Percentiles rank a stretch among this genome's conserved stretches.
Conservation (phyloP, 2,329 filamentous ascomycete genomes). For the Cladosporium oxysporum region DNA sequence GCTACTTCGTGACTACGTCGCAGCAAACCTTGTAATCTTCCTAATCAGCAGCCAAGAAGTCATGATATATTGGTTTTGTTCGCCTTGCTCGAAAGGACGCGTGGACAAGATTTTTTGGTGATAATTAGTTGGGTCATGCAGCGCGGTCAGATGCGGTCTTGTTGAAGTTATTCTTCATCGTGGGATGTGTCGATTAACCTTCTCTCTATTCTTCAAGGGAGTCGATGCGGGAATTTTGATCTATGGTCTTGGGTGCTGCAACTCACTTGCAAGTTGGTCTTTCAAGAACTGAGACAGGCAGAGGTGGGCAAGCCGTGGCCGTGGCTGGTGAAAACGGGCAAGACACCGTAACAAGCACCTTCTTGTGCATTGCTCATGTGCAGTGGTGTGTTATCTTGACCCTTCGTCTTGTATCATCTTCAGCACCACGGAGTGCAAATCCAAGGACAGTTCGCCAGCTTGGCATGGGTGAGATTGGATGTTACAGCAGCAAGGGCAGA, state of each 20-base stretch:
- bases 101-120: neutral
- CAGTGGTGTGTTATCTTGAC: neutral
- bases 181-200: neutral
- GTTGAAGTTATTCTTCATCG: neutral
- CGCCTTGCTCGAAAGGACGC: neutral
- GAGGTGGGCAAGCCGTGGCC: neutral
- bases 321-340: neutral
- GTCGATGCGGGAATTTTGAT: neutral
- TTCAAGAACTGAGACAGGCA: neutral
- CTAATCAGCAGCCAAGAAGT: neutral
- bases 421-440: neutral
- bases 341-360: neutral
- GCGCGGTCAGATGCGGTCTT: neutral
- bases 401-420: neutral
- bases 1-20: neutral
- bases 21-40: neutral
- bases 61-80: neutral
- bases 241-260: neutral
- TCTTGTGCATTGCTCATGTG: neutral
- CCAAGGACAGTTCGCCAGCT: neutral
- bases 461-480: neutral
- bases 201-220: neutral
- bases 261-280: neutral
- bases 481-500: neutral
- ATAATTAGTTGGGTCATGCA: neutral